These are phyloP conservation scores for Didymella glomerata DNA, from an alignment of 2,329 filamentous ascomycete species.

Conservation along the genomic window DNA sequence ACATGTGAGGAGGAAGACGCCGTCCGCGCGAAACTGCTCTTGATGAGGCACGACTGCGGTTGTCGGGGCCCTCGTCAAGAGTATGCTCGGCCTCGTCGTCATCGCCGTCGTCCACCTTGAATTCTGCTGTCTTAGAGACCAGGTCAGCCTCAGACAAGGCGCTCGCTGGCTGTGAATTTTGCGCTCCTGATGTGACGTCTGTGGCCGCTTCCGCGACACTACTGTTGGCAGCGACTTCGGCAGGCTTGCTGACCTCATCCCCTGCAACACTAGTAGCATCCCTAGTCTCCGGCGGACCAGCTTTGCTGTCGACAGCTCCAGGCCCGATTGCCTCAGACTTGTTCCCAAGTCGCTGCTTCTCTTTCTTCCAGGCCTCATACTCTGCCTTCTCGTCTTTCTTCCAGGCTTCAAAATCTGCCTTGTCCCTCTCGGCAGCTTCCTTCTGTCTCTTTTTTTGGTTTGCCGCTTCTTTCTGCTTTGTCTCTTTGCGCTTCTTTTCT, in stretches of 20 bases:
- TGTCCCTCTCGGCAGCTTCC: conserved; percentile 45
- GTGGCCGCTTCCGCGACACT: background rate
- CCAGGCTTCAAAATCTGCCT: conserved; percentile 43
- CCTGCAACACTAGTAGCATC: background rate
- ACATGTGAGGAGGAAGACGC: background rate
- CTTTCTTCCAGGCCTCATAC: conserved; percentile 37
- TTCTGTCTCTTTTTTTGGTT: conserved; percentile 41
- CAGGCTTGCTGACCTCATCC: background rate
- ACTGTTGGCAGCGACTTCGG: background rate
- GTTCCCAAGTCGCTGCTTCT: conserved; percentile 14
- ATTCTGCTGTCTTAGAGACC: background rate
- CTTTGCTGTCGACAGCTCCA: background rate
- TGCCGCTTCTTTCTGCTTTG: conserved; percentile 47
- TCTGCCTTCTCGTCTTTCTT: conserved; percentile 43
- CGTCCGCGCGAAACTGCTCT: conserved; percentile 1
- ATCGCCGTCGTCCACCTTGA: background rate
- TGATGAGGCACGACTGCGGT: conserved; percentile 2
- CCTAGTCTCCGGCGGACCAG: background rate
- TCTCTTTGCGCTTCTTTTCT: conserved; percentile 52
- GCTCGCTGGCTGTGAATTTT: background rate
- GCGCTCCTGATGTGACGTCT: background rate
- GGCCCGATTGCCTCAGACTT: conserved; percentile 2
- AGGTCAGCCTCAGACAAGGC: background rate
- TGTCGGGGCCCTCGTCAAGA: background rate
- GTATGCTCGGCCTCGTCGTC: background rate